phyloP scores from a whole-genome alignment of 2,329 filamentous ascomycete genomes.

The Xylariaceae sp. region DNA sequence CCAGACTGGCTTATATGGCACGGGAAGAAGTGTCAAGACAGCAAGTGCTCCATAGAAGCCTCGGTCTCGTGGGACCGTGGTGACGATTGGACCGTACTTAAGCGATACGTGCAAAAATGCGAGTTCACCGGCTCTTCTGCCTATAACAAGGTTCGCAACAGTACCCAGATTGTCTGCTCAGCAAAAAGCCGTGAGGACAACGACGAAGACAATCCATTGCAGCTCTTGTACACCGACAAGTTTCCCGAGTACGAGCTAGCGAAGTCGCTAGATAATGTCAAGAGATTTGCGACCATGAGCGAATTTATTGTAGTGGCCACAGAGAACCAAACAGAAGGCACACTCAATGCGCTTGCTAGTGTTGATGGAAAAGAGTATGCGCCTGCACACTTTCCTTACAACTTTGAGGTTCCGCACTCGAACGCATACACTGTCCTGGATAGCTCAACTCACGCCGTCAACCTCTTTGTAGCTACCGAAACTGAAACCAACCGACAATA shows the following conservation, averaged over 20 bases:
- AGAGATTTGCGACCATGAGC: conserved; percentile 88
- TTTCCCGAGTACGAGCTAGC: conserved; percentile 65
- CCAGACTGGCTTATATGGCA: conserved; percentile 93
- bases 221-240: conserved; percentile 73
- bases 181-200: conserved; percentile 62
- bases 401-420: conserved; percentile 74
- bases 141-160: conserved; percentile 48
- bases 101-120: conserved; percentile 73
- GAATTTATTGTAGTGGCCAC: conserved; percentile 93
- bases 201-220: conserved; percentile 57
- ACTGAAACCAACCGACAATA: conserved; percentile 61
- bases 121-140: conserved; percentile 72
- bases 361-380: conserved; percentile 82
- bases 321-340: conserved; percentile 62
- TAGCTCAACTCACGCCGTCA: conserved; percentile 90
- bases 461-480: conserved; percentile 85
- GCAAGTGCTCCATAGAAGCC: conserved; percentile 66
- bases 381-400: conserved; percentile 77
- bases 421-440: conserved; percentile 89
- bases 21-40: conserved; percentile 63
- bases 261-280: conserved; percentile 64
- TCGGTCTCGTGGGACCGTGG: conserved; percentile 78
- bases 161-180: conserved; percentile 57
- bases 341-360: conserved; percentile 74
- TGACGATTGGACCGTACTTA: conserved; percentile 70